Conservation (phyloP, 2,329 filamentous ascomycete species). For the Blastomyces parvus region DNA sequence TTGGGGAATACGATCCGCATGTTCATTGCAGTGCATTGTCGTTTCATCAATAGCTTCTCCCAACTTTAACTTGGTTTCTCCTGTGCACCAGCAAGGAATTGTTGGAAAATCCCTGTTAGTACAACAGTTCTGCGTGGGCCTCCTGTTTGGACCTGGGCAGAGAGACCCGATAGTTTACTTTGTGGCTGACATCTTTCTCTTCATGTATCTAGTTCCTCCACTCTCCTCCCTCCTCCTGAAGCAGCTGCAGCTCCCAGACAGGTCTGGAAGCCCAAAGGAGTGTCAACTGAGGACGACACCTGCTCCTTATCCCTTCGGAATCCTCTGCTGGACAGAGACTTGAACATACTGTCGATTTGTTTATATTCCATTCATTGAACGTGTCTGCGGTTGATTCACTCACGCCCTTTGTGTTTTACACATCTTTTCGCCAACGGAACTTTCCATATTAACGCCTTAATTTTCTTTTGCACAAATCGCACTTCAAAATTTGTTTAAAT, state of each 20-base stretch:
- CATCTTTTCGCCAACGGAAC: not conserved
- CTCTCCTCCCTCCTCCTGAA: not conserved
- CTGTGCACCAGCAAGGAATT: not conserved
- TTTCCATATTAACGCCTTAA: not conserved
- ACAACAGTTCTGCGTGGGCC: slow-evolving; percentile 5
- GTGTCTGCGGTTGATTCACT: not conserved
- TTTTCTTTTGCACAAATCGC: not conserved
- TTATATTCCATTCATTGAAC: not conserved
- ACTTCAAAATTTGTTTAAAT: slow-evolving; percentile 1
- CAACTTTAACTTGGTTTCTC: not conserved
- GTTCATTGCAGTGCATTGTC: not conserved
- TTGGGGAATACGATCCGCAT: not conserved
- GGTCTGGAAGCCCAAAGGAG: slow-evolving; percentile 1
- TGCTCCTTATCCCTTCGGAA: not conserved
- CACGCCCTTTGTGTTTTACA: not conserved
- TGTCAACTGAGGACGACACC: not conserved
- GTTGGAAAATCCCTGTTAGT: slow-evolving; percentile 9
- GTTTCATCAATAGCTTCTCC: not conserved
- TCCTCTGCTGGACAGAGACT: slow-evolving; percentile 4
- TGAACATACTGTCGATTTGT: not conserved
- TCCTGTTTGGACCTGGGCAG: slow-evolving; percentile 5
- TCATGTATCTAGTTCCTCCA: not conserved
- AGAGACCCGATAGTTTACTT: not conserved
- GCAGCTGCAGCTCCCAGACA: not conserved
- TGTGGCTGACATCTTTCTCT: slow-evolving; percentile 2